These are phyloP conservation scores for Simplicillium aogashimaense DNA, from an alignment of 2,329 filamentous ascomycete genomes.

Conservation along the genomic window DNA sequence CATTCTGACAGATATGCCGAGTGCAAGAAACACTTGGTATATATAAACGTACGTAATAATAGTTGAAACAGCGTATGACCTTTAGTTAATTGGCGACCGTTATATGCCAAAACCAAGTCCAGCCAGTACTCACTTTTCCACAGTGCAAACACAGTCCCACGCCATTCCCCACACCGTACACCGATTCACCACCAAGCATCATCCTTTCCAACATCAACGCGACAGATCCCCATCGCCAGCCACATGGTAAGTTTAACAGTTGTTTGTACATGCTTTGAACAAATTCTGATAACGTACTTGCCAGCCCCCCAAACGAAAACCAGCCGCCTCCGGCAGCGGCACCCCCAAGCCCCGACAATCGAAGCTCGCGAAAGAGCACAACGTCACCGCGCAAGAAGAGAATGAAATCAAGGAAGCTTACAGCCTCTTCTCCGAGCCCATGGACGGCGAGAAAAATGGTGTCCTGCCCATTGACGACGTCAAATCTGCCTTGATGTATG, in stretches of 20 bases:
- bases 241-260: no score
- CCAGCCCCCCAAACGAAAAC: constrained; percentile 27
- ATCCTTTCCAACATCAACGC: background rate
- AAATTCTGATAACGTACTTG: background rate
- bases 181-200: no score
- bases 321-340: constrained; percentile 24
- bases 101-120: no score
- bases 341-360: constrained; percentile 49
- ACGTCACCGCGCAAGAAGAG: constrained; percentile 76
- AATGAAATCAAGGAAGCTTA: constrained; percentile 88
- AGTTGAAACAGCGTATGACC: no score
- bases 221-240: constrained; percentile 1
- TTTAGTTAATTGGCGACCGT: no score
- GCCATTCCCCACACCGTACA: no score
- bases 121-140: no score
- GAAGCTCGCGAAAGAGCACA: constrained; percentile 86
- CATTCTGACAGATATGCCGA: no score
- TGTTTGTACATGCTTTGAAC: no score
- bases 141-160: no score
- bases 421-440: constrained; percentile 64
- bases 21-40: no score
- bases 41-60: no score
- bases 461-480: constrained; percentile 60
- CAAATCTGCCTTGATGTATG: constrained; percentile 63
- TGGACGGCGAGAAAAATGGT: constrained; percentile 62